phyloP scores from a whole-genome alignment of 192 early-diverging fungal genomes.

The Blastocladiella britannica region DNA sequence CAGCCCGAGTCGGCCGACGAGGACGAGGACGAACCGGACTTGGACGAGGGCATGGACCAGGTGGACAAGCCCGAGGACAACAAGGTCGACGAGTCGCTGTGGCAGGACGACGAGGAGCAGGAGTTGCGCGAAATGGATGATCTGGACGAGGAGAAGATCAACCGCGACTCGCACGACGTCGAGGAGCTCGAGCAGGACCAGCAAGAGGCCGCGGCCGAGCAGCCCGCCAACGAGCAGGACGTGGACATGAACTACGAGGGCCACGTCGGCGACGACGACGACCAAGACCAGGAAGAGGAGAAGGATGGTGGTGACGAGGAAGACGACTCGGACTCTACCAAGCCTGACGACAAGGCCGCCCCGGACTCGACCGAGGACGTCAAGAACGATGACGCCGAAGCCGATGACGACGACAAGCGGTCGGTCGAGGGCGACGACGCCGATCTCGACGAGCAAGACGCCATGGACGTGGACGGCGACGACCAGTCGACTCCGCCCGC shows the following conservation, averaged over 20 bases:
- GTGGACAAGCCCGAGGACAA: conserved; percentile 68
- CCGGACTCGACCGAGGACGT: conserved; percentile 24
- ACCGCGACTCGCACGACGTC: conserved; percentile 42
- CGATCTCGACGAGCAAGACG: conserved; percentile 20
- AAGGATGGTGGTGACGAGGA: conserved; percentile 19
- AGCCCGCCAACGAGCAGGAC: conserved; percentile 37
- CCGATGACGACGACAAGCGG: conserved; percentile 7
- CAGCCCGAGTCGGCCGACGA: conserved; percentile 38
- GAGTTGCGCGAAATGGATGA: conserved; percentile 24
- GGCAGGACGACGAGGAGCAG: conserved; percentile 62
- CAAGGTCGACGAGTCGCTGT: conserved; percentile 90
- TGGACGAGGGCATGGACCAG: conserved; percentile 81
- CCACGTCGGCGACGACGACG: conserved; percentile 26
- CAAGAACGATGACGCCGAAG: conserved; percentile 18
- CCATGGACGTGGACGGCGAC: conserved; percentile 9
- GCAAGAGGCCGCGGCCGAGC: conserved; percentile 35
- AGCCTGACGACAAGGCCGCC: conserved; percentile 12
- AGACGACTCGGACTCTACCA: too few relatives aligned
- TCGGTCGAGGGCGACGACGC: conserved; percentile 13
- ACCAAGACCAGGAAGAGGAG: conserved; percentile 18
- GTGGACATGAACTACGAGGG: conserved; percentile 14
- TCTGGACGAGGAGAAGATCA: conserved; percentile 9
- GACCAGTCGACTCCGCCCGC: conserved; percentile 12
- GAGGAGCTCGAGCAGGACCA: conserved; percentile 23
- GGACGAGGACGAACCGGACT: conserved; percentile 48